phyloP scores from a whole-genome alignment of 2,329 filamentous ascomycete genomes.

The Ophiocordyceps camponoti-leonardi region DNA sequence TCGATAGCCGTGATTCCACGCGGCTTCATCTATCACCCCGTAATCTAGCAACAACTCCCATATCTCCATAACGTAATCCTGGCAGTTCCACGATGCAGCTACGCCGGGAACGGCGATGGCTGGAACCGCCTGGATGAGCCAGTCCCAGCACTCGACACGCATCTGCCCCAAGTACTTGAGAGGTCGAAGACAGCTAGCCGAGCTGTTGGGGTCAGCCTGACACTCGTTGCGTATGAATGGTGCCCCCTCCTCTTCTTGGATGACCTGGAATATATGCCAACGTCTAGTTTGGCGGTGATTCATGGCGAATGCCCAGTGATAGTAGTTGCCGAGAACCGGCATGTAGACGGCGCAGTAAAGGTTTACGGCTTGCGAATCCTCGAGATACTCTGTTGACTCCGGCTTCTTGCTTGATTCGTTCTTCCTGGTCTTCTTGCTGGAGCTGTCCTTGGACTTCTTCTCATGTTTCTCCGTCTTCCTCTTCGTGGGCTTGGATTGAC shows the following conservation, averaged over 20 bases:
- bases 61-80: constrained; percentile 1
- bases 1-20: background rate
- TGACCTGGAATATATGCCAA: background rate
- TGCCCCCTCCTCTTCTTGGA: background rate
- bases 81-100: background rate
- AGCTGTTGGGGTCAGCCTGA: background rate
- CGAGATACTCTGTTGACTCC: background rate
- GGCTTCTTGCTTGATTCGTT: background rate
- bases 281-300: background rate
- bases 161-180: background rate
- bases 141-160: background rate
- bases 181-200: background rate
- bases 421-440: background rate
- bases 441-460: background rate
- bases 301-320: background rate
- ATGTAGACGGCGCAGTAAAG: background rate
- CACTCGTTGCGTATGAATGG: background rate
- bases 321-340: background rate
- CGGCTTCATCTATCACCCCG: background rate
- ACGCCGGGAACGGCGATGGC: background rate
- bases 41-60: background rate
- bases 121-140: background rate
- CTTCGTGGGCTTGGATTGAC: too few relatives aligned
- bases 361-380: background rate
- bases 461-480: background rate